phyloP scores from a whole-genome alignment of 768 basidiomycete genomes.

The Gelatoporia subvermispora region DNA sequence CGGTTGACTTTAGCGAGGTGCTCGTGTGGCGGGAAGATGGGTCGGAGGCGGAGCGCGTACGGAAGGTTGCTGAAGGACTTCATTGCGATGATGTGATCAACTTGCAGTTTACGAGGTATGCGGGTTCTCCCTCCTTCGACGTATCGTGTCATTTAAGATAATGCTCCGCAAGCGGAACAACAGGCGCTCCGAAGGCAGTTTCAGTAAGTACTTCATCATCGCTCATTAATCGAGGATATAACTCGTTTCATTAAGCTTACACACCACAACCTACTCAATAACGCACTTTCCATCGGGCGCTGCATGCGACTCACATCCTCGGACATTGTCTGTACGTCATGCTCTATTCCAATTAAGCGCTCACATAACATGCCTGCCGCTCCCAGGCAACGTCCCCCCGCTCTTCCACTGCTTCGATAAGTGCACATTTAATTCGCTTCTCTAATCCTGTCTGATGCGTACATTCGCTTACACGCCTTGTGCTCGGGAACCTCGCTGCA shows the following conservation, averaged over 20 bases:
- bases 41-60: conserved; percentile 37
- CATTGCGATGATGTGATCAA: conserved; percentile 71
- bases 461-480: conserved; percentile 46
- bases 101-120: conserved; percentile 79
- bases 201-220: conserved; percentile 44
- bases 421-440: conserved; percentile 26
- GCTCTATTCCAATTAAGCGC: background rate
- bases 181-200: conserved; percentile 78
- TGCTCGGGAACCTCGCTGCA: conserved; percentile 75
- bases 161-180: conserved; percentile 58
- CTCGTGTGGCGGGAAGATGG: conserved; percentile 62
- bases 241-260: conserved; percentile 46
- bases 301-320: conserved; percentile 63
- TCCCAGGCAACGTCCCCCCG: conserved; percentile 73
- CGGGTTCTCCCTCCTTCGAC: background rate
- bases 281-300: conserved; percentile 62
- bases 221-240: background rate
- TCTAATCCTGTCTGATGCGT: background rate
- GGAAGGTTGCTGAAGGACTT: conserved; percentile 36
- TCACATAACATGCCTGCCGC: background rate
- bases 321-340: conserved; percentile 62
- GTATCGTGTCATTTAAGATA: background rate
- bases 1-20: conserved; percentile 68
- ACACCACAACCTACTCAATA: conserved; percentile 76
- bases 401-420: conserved; percentile 89